Evolutionary conservation across 179 eudicot genomes (phyloP).

Genomic region (Silene vulgaris): DNA sequence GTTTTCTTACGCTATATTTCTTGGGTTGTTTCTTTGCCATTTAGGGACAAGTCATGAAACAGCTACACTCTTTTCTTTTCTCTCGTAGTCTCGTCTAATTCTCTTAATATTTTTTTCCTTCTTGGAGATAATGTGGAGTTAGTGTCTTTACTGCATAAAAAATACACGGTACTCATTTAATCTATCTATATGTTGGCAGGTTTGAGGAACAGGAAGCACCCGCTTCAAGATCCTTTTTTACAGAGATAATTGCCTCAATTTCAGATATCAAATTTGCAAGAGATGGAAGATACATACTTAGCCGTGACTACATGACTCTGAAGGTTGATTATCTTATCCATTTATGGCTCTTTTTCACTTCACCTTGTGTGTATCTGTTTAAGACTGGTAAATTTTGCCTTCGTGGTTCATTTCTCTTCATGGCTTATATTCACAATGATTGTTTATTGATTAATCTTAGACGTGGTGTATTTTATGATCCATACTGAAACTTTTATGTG

Average conservation of each 20-base stretch:
- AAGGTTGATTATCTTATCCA: slow-evolving; percentile 29
- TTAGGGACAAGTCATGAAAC: neutral
- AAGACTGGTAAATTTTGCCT: neutral
- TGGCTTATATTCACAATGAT: neutral
- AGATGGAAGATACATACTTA: slow-evolving; percentile 55
- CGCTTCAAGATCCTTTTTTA: slow-evolving; percentile 57
- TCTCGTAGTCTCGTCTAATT: neutral
- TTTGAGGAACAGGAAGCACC: slow-evolving; percentile 52
- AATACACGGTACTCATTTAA: neutral
- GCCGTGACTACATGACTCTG: slow-evolving; percentile 59
- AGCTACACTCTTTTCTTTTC: neutral
- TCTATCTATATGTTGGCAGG: slow-evolving; percentile 22
- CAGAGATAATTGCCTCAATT: slow-evolving; percentile 60
- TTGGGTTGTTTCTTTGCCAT: neutral
- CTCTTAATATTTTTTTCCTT: neutral
- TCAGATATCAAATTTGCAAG: slow-evolving; percentile 57
- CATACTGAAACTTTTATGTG: neutral
- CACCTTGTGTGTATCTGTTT: neutral
- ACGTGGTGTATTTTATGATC: neutral
- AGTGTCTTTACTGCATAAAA: neutral
- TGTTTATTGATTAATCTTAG: slow-evolving; percentile 1
- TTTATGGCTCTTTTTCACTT: neutral
- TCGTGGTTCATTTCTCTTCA: neutral
- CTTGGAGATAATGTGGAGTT: neutral
- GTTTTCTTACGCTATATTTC: neutral